These are phyloP conservation scores for Cercospora citrullina DNA, from an alignment of 2,329 filamentous ascomycete genomes.

Conservation along the genomic window DNA sequence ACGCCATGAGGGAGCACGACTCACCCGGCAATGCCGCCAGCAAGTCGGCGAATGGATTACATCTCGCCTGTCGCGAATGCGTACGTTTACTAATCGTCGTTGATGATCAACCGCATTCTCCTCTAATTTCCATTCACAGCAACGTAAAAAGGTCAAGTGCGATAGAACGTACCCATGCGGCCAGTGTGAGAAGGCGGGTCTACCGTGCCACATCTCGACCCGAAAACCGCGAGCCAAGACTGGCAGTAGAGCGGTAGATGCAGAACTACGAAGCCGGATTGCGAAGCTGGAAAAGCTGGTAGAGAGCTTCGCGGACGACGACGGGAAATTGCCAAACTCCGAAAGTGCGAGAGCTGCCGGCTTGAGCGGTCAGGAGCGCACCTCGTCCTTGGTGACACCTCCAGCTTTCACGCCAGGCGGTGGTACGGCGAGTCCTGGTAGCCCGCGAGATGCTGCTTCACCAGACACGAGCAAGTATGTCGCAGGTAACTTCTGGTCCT, in stretches of 20 bases:
- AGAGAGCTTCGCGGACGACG: slow-evolving; percentile 27
- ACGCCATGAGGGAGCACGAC: background rate
- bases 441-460: slow-evolving; percentile 15
- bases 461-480: slow-evolving; percentile 34
- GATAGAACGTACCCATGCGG: slow-evolving; percentile 27
- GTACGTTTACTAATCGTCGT: background rate
- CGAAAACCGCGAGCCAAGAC: slow-evolving; percentile 28
- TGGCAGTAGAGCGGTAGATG: slow-evolving; percentile 26
- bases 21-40: background rate
- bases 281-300: slow-evolving; percentile 30
- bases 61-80: slow-evolving; percentile 2
- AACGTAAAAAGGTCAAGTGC: slow-evolving; percentile 26
- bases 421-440: slow-evolving; percentile 9
- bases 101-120: background rate
- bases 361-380: background rate
- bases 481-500: slow-evolving; percentile 37
- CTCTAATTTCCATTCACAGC: background rate
- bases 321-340: slow-evolving; percentile 13
- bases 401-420: background rate
- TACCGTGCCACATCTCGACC: slow-evolving; percentile 23
- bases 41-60: background rate
- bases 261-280: slow-evolving; percentile 27
- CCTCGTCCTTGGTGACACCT: background rate
- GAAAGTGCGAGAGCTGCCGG: background rate
- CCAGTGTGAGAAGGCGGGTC: slow-evolving; percentile 22